Base-by-base conservation (phyloP, 306 rosid species). In the Prunus mira region DNA sequence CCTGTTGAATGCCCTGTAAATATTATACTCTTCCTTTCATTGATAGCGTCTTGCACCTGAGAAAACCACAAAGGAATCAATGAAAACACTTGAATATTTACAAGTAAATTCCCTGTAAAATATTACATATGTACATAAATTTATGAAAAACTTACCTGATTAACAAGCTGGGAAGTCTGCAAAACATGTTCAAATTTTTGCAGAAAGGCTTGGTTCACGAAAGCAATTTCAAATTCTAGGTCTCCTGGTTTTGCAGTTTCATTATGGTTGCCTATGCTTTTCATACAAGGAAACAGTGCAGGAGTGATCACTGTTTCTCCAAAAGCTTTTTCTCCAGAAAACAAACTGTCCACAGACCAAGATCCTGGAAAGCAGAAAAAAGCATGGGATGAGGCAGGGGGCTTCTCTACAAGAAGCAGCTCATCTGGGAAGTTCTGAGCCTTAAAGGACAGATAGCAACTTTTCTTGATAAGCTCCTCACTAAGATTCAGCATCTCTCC, bases 1-100 rank as follows among this genome's bases (percentile, higher is more conserved):
- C 96, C 93, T 0, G 84, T 68, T 2, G 93, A 86, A 75, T 92
- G 93, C 12, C 98, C 98, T 3, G 97, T 80, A 41, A 95, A 92
- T 76, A 90, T 79, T 43, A 95, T 60, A 30, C 60, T 74, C 79
- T 83, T 92, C 45, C 67, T 73, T 9, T 67, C 82, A 14, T 6
- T 14, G 12, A 78, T 43, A n/a, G 83, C 87, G 11, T 11, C 80
- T 1, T 18, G 30, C 76, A 91, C 96, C 98, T 94, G 84, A 73
- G 56, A 52, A 76, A 67, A 20, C 6, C 19, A 43, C 18, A 19
- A 65, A 32, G 10, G 7, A 19, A 19, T 19, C 52, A 13, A 11
- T 3, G 14, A 13, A 6, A 60, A 27, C 38, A 12, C 18, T 15
- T 5, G 28, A 57, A 22, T 57, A 34, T 34, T 57, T 57, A 22